These are phyloP conservation scores for Exophiala sp. DNA, from an alignment of 2,329 filamentous ascomycete genomes.

Conservation along the genomic window DNA sequence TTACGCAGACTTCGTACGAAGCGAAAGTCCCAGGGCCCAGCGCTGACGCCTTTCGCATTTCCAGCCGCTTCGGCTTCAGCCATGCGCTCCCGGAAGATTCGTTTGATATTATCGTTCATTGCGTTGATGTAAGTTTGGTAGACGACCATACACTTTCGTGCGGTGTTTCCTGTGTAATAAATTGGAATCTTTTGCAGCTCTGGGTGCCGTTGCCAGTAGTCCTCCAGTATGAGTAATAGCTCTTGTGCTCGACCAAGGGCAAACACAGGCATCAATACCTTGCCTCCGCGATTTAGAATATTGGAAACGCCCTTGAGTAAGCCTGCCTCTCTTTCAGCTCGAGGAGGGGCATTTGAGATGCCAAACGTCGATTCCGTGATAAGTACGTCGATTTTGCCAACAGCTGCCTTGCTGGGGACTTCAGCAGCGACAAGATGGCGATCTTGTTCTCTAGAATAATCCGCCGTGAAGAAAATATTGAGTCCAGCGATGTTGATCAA, in stretches of 20 bases:
- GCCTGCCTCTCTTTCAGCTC: slow-evolving; percentile 84
- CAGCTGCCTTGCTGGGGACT: slow-evolving; percentile 66
- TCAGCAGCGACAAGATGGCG: slow-evolving; percentile 91
- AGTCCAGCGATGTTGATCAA: slow-evolving; percentile 94
- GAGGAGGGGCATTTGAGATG: slow-evolving; percentile 87
- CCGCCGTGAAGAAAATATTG: slow-evolving; percentile 95
- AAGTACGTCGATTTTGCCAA: slow-evolving; percentile 84
- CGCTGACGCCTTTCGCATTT: slow-evolving; percentile 64
- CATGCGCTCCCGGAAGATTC: slow-evolving; percentile 88
- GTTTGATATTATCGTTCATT: slow-evolving; percentile 99
- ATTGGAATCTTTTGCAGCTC: slow-evolving; percentile 90
- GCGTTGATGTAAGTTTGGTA: slow-evolving; percentile 97
- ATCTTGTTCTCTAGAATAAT: slow-evolving; percentile 95
- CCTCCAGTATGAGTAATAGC: slow-evolving; percentile 87
- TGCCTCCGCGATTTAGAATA: slow-evolving; percentile 84
- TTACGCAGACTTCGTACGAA: slow-evolving; percentile 89
- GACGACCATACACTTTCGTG: slow-evolving; percentile 95
- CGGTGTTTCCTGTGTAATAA: slow-evolving; percentile 94
- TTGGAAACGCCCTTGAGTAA: slow-evolving; percentile 94
- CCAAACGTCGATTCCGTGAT: slow-evolving; percentile 98
- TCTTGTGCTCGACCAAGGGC: slow-evolving; percentile 92
- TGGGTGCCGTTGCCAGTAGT: slow-evolving; percentile 88
- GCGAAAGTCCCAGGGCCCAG: slow-evolving; percentile 91
- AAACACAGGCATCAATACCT: slow-evolving; percentile 92
- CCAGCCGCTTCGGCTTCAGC: slow-evolving; percentile 81